Percentiles rank a stretch among this genome's conserved stretches.
phyloP scores from a whole-genome alignment of 139 green algal species.

The Picochlorum sp. region DNA sequence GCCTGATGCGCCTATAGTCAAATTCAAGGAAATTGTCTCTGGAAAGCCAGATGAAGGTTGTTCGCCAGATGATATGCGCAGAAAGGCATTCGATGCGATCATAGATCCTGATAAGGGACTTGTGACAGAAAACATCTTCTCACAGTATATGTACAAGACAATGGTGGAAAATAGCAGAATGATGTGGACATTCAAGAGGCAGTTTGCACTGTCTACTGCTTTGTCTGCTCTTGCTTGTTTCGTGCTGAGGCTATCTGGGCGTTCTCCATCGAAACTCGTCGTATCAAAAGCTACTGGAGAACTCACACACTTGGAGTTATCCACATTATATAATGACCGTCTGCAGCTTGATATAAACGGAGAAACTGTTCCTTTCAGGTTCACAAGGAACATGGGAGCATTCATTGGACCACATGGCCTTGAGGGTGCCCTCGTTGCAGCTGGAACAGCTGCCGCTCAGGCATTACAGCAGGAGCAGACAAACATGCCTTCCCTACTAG shows the following conservation, averaged over 20 bases:
- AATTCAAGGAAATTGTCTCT: slow-evolving; percentile 73
- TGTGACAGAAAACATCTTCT: slow-evolving; percentile 91
- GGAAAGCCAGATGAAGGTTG: slow-evolving; percentile 25
- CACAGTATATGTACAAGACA: slow-evolving; percentile 95
- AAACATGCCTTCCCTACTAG: slow-evolving; percentile 52
- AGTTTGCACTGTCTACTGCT: slow-evolving; percentile 72
- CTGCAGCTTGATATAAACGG: slow-evolving; percentile 52
- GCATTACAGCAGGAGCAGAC: slow-evolving; percentile 28
- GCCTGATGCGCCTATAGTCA: slow-evolving; percentile 76
- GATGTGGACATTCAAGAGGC: slow-evolving; percentile 90
- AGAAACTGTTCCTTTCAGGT: slow-evolving; percentile 90
- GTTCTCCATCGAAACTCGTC: slow-evolving; percentile 81
- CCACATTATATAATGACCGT: slow-evolving; percentile 47
- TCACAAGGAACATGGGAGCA: slow-evolving; percentile 90
- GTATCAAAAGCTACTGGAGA: slow-evolving; percentile 74
- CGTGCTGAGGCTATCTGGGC: slow-evolving; percentile 73
- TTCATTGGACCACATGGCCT: slow-evolving; percentile 95
- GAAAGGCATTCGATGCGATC: slow-evolving; percentile 54
- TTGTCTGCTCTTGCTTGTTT: slow-evolving; percentile 65
- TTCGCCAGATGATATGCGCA: slow-evolving; percentile 1
- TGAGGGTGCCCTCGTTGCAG: slow-evolving; percentile 67
- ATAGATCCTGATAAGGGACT: slow-evolving; percentile 31
- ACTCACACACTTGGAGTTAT: slow-evolving; percentile 82
- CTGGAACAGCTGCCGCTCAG: slow-evolving; percentile 54
- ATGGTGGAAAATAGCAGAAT: slow-evolving; percentile 72